phyloP scores from a whole-genome alignment of 768 basidiomycete genomes.

The Lyophyllum shimeji region DNA sequence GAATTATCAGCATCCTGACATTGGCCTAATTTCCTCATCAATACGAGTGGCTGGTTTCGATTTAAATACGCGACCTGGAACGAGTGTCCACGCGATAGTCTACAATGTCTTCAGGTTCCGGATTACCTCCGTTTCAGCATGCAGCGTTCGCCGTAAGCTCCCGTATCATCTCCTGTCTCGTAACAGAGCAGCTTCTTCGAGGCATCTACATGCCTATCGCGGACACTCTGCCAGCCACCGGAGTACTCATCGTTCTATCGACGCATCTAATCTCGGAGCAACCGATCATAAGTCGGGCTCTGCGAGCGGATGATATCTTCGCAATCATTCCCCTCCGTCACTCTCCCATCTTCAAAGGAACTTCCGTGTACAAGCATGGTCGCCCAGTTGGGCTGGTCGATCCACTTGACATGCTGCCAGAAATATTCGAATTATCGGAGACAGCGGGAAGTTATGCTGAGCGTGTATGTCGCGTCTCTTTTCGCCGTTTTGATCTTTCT shows the following conservation, averaged over 20 bases:
- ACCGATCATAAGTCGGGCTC: constrained; percentile 28
- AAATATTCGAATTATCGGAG: constrained; percentile 35
- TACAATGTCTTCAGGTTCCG: constrained; percentile 36
- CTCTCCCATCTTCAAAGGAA: constrained; percentile 40
- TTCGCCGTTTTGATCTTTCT: neutral
- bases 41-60: constrained; percentile 16
- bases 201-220: constrained; percentile 39
- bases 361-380: constrained; percentile 32
- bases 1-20: constrained; percentile 1
- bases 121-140: constrained; percentile 32
- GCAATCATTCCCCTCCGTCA: constrained; percentile 47
- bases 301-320: constrained; percentile 43
- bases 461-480: constrained; percentile 7
- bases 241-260: constrained; percentile 39
- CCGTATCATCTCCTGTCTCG: constrained; percentile 47
- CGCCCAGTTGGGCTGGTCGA: constrained; percentile 47
- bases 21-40: neutral
- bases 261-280: constrained; percentile 34
- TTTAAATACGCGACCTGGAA: constrained; percentile 22
- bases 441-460: constrained; percentile 5
- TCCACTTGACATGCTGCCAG: constrained; percentile 57
- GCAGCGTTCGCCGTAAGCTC: constrained; percentile 48
- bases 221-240: constrained; percentile 23
- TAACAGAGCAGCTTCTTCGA: constrained; percentile 46
- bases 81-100: neutral